Evolutionary conservation across 2,329 filamentous ascomycete genomes (phyloP).

Genomic region (Dothistroma pini): DNA sequence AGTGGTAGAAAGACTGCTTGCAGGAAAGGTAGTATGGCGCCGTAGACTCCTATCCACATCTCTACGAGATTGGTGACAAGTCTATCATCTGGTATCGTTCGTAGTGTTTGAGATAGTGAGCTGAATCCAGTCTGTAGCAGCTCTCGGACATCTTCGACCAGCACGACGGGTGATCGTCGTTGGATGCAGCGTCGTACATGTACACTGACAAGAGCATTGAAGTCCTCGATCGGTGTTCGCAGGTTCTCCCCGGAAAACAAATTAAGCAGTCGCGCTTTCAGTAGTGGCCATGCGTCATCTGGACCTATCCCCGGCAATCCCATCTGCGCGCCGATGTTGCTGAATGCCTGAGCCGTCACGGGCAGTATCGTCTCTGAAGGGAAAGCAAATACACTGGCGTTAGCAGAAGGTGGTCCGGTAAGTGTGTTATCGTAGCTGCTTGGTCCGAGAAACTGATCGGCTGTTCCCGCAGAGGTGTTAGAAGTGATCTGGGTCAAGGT

Average conservation of each 20-base stretch:
- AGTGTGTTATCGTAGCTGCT: constrained; percentile 26
- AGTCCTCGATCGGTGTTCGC: constrained; percentile 75
- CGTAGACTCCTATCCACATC: constrained; percentile 92
- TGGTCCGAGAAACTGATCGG: constrained; percentile 28
- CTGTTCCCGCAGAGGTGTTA: constrained; percentile 29
- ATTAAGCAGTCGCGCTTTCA: constrained; percentile 70
- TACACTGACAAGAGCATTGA: constrained; percentile 74
- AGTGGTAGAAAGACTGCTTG: constrained; percentile 92
- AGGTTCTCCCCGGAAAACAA: constrained; percentile 80
- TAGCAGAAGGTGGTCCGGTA: constrained; percentile 28
- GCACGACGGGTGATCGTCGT: constrained; percentile 63
- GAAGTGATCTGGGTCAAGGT: constrained; percentile 32
- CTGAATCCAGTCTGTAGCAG: constrained; percentile 77
- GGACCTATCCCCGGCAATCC: constrained; percentile 48
- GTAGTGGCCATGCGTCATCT: constrained; percentile 78
- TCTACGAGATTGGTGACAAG: constrained; percentile 89
- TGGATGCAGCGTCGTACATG: constrained; percentile 77
- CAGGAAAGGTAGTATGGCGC: constrained; percentile 84
- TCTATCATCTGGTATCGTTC: constrained; percentile 74
- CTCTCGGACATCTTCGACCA: constrained; percentile 74
- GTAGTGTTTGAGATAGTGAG: constrained; percentile 78
- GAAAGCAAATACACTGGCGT: constrained; percentile 32
- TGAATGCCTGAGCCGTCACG: constrained; percentile 39
- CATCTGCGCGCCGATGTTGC: constrained; percentile 45
- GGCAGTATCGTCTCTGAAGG: constrained; percentile 32